Evolutionary conservation across 2,329 filamentous ascomycete genomes (phyloP), one percentile per base, ranked within the genome.

Genomic region (Huntiella moniliformis): DNA sequence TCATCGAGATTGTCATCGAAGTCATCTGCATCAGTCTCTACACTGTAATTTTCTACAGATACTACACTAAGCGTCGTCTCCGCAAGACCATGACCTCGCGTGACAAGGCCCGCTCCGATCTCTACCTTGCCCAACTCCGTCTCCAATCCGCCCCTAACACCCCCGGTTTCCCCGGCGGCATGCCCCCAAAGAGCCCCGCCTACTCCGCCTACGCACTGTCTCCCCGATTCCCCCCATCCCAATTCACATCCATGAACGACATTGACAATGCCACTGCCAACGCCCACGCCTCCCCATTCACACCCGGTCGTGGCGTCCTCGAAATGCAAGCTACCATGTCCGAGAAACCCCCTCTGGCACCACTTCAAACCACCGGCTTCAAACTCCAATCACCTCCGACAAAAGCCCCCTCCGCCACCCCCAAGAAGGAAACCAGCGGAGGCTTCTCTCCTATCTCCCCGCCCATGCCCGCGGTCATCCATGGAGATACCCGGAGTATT

Each of bases 61-160:
- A 93, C 72, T 94, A 87, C 75, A 86, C 82, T 54, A 98, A 96
- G 73, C 82, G 85, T 61, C 82, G 82, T 60, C 82, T 98, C 52
- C 79, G 82, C 64, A 96, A 95, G 72, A 87, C 86, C 52, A 98
- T 98, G 91, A 82, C 93, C 60, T 70, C 82, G 59, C 85, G 91
- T 56, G 91, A 98, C 70, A 82, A 83, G 58, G 91, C 91, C 53
- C 82, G 91, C 52, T 88, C 83, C 51, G 87, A 96, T 60, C 75
- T 98, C 52, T 96, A 96, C 68, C 83, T 96, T 52, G 86, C 81
- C 46, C 81, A 85, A 60, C 74, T 86, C 37, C 79, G 79, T 54
- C 67, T 76, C 15, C 87, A 96, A 65, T 93, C 86, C 18, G 87
- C 86, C 4, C 88, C 88, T 54, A 95, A 95, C 68, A 95, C 88